phyloP scores from a whole-genome alignment of 345 rosid species.

The Hibiscus mutabilis region DNA sequence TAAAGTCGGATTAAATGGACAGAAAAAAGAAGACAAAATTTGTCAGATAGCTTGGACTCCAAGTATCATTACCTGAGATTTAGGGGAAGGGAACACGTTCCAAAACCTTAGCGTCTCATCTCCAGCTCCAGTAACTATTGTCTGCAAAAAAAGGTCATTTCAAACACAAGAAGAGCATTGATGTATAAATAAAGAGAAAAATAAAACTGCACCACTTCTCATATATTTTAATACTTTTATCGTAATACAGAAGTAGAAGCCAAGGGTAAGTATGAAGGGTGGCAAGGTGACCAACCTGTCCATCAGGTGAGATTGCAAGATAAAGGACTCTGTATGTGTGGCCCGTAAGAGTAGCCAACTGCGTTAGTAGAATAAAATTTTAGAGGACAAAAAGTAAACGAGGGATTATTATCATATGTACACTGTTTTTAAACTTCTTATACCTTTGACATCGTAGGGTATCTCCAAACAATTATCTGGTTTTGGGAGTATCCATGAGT shows the following conservation, averaged over 20 bases:
- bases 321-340: slow-evolving; percentile 92
- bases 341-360: slow-evolving; percentile 97
- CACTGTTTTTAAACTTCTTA: neutral
- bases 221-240: neutral
- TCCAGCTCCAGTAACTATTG: slow-evolving; percentile 98
- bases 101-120: slow-evolving; percentile 96
- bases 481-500: slow-evolving; percentile 98
- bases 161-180: neutral
- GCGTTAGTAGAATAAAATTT: slow-evolving; percentile 19
- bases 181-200: neutral
- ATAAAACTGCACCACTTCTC: neutral
- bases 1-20: neutral
- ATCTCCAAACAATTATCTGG: slow-evolving; percentile 95
- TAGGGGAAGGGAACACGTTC: slow-evolving; percentile 94
- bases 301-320: slow-evolving; percentile 98
- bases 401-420: neutral
- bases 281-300: slow-evolving; percentile 57
- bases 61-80: slow-evolving; percentile 58
- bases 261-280: neutral
- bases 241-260: neutral
- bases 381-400: neutral
- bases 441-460: slow-evolving; percentile 97
- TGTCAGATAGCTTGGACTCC: neutral
- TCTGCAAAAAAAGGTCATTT: slow-evolving; percentile 31
- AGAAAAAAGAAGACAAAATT: neutral